Base-by-base conservation (phyloP, 2,329 filamentous ascomycete genomes). In the Penicillium sp. region DNA sequence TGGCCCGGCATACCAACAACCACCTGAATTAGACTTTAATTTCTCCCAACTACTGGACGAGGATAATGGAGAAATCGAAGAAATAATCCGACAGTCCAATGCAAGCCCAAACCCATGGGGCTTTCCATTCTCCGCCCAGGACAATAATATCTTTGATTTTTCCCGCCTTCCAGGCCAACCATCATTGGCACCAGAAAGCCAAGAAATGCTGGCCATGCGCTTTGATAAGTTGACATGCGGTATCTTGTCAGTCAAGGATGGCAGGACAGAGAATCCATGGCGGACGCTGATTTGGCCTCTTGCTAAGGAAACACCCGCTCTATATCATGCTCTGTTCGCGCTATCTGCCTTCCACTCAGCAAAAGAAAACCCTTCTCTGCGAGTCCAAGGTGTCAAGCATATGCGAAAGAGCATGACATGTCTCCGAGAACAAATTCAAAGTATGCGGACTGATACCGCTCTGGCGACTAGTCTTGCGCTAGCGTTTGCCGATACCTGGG, bases 401-500 rank as follows among this genome's bases (percentile, higher is more conserved):
- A 89, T 90, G 83, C 81, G 83, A n/a, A 78, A 78, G 55, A 87
- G 86, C 52, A 83, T 90, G 58, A 79, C 80, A 42, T 81, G 79
- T 54, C 79, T 90, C 46, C 81, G 82, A 26, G 80, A 80, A 21
- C 82, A 84, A 21, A 80, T 90, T n/a, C 77, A 81, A 48, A 84
- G 81, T 58, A 89, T 90, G 82, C 79, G 81, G 24, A 79, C 83
- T 8, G 86, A 89, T 65, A 83, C 84, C 33, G 86, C 87, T 14
- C 79, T 90, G 43, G 88, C 87, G 4, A 90, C 88, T n/a, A 88
- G 87, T 0, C 74, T 90, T 8, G 84, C 85, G 1, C 77, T 90
- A 11, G 87, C 86, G 4, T 90, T 90, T 67, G 84, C 86, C 1
- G 87, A 90, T 65, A 87, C 86, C 0, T 90, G 88, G 87, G 87